Conservation (phyloP, 2,329 filamentous ascomycete species). For the Fusarium sublunatum region DNA sequence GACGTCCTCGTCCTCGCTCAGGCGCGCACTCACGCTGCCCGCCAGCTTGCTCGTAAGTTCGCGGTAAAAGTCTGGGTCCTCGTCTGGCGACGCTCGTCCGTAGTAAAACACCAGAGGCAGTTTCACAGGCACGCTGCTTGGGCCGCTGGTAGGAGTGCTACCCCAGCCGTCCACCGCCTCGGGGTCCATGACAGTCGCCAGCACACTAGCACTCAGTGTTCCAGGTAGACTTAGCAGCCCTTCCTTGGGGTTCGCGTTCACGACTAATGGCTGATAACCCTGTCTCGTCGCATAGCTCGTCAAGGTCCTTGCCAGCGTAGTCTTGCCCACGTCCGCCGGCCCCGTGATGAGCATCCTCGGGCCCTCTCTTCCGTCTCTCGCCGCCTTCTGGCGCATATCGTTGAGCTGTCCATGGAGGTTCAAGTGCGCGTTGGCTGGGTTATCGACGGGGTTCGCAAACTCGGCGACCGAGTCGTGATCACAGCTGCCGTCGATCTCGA, state of each 20-base stretch:
- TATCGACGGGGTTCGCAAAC: constrained; percentile 77
- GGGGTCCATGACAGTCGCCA: constrained; percentile 87
- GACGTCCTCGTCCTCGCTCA: constrained; percentile 79
- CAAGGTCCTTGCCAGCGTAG: constrained; percentile 79
- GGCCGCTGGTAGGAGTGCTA: constrained; percentile 88
- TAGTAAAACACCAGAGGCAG: constrained; percentile 92
- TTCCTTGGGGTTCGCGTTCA: constrained; percentile 87
- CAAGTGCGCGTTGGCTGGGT: constrained; percentile 80
- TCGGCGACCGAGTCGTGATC: constrained; percentile 68
- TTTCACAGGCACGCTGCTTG: constrained; percentile 89
- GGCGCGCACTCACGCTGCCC: constrained; percentile 78
- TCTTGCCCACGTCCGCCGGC: constrained; percentile 83
- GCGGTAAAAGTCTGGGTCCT: constrained; percentile 78
- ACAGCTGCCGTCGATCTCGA: constrained; percentile 77
- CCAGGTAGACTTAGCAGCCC: constrained; percentile 82
- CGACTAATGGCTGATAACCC: constrained; percentile 79
- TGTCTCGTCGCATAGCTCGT: constrained; percentile 82
- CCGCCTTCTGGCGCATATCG: constrained; percentile 72
- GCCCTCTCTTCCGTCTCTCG: constrained; percentile 62
- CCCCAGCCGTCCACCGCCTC: constrained; percentile 86
- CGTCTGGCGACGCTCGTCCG: constrained; percentile 77
- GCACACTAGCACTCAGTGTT: constrained; percentile 85
- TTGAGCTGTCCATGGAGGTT: constrained; percentile 92
- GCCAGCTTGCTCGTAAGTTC: constrained; percentile 81
- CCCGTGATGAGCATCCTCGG: constrained; percentile 90